phyloP scores from a whole-genome alignment of 257 asterid genomes.

The Henckelia pumila region DNA sequence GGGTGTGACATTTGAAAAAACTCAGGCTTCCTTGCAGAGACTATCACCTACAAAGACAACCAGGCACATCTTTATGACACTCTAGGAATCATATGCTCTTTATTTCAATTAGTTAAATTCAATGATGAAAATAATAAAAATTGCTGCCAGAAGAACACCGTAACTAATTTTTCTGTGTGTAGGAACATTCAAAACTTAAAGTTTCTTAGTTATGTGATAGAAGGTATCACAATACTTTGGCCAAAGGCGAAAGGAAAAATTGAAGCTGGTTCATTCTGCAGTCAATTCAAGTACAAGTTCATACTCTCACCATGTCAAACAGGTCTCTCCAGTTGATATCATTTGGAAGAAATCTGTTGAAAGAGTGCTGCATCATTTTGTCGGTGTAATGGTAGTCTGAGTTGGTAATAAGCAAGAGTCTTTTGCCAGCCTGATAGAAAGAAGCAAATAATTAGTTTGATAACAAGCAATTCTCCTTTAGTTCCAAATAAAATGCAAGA shows the following conservation, averaged over 20 bases:
- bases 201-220: constrained; percentile 17
- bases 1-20: constrained; percentile 90
- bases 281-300: constrained; percentile 9
- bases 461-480: constrained; percentile 10
- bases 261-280: constrained; percentile 20
- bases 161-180: background rate
- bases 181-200: constrained; percentile 23
- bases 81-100: constrained; percentile 14
- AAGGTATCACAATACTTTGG: constrained; percentile 1
- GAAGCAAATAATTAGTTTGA: constrained; percentile 22
- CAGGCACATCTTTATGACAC: constrained; percentile 12
- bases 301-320: constrained; percentile 74
- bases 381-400: constrained; percentile 90
- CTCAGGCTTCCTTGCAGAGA: constrained; percentile 90
- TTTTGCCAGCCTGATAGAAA: constrained; percentile 74
- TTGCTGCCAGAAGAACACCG: background rate
- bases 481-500: no score
- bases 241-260: constrained; percentile 16
- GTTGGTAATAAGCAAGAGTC: constrained; percentile 83
- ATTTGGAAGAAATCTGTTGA: constrained; percentile 89
- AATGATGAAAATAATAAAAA: constrained; percentile 1
- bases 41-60: constrained; percentile 61
- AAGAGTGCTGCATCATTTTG: constrained; percentile 93
- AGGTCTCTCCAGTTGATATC: constrained; percentile 86
- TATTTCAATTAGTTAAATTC: constrained; percentile 16